Conservation (phyloP, 2,329 filamentous ascomycete species). For the Aspergillus pseudonomiae region DNA sequence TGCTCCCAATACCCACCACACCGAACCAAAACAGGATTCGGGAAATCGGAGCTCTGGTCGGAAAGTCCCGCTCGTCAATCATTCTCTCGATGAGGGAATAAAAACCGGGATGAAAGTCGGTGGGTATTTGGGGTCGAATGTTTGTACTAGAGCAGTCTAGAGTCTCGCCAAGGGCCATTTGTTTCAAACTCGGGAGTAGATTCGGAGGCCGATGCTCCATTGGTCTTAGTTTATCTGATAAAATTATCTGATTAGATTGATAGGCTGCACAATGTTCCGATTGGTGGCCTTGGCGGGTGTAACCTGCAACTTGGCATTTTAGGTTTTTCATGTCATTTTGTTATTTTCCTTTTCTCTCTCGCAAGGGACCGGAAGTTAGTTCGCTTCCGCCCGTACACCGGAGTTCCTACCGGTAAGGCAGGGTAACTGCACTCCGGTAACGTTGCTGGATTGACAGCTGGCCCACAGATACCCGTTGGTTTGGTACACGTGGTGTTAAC, state of each 20-base stretch:
- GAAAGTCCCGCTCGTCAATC: background rate
- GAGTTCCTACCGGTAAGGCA: background rate
- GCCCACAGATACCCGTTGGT: background rate
- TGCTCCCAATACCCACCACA: background rate
- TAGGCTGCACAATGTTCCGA: background rate
- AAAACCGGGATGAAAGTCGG: background rate
- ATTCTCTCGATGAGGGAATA: background rate
- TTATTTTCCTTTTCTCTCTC: background rate
- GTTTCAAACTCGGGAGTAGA: background rate
- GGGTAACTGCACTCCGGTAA: background rate
- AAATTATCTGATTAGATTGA: conserved; percentile 24
- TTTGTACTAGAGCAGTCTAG: background rate
- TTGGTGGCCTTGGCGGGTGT: background rate
- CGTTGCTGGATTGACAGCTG: background rate
- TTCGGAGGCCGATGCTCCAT: background rate
- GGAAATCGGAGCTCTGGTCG: background rate
- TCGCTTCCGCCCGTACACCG: background rate
- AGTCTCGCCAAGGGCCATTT: background rate
- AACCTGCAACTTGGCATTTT: background rate
- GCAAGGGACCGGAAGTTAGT: background rate
- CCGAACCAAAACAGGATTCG: background rate
- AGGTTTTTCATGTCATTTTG: background rate
- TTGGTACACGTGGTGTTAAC: background rate
- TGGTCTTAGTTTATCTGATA: background rate
- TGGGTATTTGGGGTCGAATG: background rate